Evolutionary conservation across 2,329 filamentous ascomycete genomes (phyloP), one percentile per base, ranked within the genome.

Genomic region (Colletotrichum sp.): DNA sequence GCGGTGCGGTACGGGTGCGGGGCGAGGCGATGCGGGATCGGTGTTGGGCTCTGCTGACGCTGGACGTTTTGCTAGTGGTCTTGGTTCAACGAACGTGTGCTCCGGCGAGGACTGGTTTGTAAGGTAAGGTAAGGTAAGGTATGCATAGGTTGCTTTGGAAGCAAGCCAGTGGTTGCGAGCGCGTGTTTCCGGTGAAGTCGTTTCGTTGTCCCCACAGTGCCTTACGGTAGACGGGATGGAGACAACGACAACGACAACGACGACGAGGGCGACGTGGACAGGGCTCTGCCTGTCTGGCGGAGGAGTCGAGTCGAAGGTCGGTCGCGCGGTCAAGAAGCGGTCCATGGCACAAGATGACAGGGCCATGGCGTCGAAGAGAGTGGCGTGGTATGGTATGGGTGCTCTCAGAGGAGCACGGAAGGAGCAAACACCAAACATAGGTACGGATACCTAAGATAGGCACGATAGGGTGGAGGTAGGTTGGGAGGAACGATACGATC

Each of bases 401-500:
- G 66, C 39, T 52, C n/a, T 52, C 44, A 52, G 44, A 52, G 44
- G n/a, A 52, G 44, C 44, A 52, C 44, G 44, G 44, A 52, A 52
- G n/a, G 44, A 52, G n/a, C 44, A 21, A 52, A 21, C 44, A 52
- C 44, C 44, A 52, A 52, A 52, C 44, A 52, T 52, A 52, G 44
- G 44, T 52, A 52, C 44, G 44, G 44, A 52, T 21, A 52, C 44
- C 44, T 13, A 52, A 52, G 44, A 52, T 52, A 52, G 44, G 18
- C 44, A 49, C n/a, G 44, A 49, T 49, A 12, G 44, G 18, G 44
- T 49, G n/a, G 44, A 28, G 49, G 72, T 26, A 39, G 28, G 34
- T 60, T 60, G 52, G n/a, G 60, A 28, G 34, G 60, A 71, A 71
- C 60, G 67, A 71, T 64, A 49, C 52, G 63, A 67, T 75, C 69